phyloP scores from a whole-genome alignment of 352 stramenopile species.

The Phytophthora cactorum region DNA sequence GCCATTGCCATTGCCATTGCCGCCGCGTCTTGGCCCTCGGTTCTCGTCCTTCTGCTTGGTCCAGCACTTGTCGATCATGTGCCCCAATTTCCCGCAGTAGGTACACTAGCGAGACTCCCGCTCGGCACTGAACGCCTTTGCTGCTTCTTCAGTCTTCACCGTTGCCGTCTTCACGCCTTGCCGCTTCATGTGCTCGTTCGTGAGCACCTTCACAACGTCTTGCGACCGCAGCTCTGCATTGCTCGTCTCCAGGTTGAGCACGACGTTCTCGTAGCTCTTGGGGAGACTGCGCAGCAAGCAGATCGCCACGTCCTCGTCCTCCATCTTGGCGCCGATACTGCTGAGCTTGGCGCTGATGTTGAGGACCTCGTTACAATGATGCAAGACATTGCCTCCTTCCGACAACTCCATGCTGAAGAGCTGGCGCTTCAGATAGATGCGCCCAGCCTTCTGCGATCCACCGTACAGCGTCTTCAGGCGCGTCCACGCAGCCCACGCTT shows the following conservation, averaged over 20 bases:
- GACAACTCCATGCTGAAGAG: constrained; percentile 5
- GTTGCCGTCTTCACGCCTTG: not conserved
- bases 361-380: constrained; percentile 12
- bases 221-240: not conserved
- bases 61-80: not conserved
- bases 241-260: not conserved
- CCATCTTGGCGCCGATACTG: constrained; percentile 13
- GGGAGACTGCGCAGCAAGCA: constrained; percentile 7
- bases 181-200: not conserved
- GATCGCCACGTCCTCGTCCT: constrained; percentile 11
- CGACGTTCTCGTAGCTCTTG: constrained; percentile 9
- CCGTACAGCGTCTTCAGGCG: no score
- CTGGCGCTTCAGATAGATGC: not conserved
- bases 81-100: not conserved
- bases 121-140: no score
- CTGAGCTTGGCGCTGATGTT: constrained; percentile 13
- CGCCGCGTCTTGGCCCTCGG: not conserved
- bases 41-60: not conserved
- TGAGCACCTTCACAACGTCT: not conserved
- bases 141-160: not conserved
- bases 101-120: no score
- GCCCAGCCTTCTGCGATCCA: not conserved
- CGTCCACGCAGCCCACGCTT: no score
- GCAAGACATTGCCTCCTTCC: constrained; percentile 4
- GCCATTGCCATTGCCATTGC: no score